Conservation (phyloP, 1,139 yeast species). For the Debaryomyces psychrophilus region DNA sequence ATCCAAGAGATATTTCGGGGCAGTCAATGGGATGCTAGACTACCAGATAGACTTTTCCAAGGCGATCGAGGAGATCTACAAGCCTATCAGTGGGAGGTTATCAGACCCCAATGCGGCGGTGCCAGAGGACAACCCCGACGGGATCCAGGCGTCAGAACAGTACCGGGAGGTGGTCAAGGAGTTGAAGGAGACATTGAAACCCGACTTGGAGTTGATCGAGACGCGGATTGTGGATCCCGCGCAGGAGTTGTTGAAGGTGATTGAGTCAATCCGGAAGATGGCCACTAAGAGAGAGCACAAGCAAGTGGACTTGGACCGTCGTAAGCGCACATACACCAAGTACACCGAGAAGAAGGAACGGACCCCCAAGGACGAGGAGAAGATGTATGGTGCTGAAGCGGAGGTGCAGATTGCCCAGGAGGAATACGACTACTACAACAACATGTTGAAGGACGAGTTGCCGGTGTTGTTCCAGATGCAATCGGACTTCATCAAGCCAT, state of each 20-base stretch:
- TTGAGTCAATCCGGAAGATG: slow-evolving; percentile 85
- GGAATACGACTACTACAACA: slow-evolving; percentile 94
- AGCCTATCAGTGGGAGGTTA: slow-evolving; percentile 90
- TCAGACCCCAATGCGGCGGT: slow-evolving; percentile 84
- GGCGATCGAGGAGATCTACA: slow-evolving; percentile 93
- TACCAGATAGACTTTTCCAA: slow-evolving; percentile 92
- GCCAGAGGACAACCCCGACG: slow-evolving; percentile 95
- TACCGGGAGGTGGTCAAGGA: slow-evolving; percentile 87
- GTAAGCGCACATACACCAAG: slow-evolving; percentile 66
- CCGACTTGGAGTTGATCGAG: slow-evolving; percentile 92
- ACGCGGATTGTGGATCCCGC: slow-evolving; percentile 90
- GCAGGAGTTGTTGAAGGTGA: slow-evolving; percentile 81
- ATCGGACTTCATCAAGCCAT: slow-evolving; percentile 87
- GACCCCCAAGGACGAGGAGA: slow-evolving; percentile 87
- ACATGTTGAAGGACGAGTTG: slow-evolving; percentile 85
- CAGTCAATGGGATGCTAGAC: slow-evolving; percentile 90
- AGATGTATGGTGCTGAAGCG: slow-evolving; percentile 83
- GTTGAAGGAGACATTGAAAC: slow-evolving; percentile 81
- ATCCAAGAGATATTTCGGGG: slow-evolving; percentile 82
- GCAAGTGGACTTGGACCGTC: slow-evolving; percentile 91
- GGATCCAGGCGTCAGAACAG: slow-evolving; percentile 91
- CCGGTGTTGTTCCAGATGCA: slow-evolving; percentile 87
- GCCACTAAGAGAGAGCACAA: slow-evolving; percentile 94
- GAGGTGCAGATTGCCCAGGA: slow-evolving; percentile 90
- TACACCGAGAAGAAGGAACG: slow-evolving; percentile 81